phyloP scores from a whole-genome alignment of 2,329 filamentous ascomycete species.

The Tolypocladium nubicola region DNA sequence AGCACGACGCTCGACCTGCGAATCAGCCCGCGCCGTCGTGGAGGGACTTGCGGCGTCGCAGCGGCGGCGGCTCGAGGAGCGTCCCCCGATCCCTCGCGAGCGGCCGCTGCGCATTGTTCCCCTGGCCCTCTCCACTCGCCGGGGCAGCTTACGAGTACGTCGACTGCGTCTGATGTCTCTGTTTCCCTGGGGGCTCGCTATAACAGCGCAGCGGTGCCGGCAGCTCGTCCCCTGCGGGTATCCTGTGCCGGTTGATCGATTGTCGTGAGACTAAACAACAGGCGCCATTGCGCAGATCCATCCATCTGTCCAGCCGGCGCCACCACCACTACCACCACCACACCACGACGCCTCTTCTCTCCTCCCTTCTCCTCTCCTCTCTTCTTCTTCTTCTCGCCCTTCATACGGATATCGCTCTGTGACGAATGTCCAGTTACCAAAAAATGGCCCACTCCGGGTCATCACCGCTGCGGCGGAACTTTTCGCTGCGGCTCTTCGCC shows the following conservation, averaged over 20 bases:
- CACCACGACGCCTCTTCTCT: not conserved
- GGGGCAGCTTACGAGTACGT: not conserved
- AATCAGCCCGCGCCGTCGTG: not conserved
- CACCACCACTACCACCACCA: not conserved
- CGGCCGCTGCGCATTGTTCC: not conserved
- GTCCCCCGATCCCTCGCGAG: not conserved
- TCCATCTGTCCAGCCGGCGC: not conserved
- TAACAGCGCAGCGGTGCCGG: not conserved
- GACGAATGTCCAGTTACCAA: conserved; percentile 15
- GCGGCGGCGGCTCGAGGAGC: not conserved
- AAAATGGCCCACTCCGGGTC: conserved; percentile 14
- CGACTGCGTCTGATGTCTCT: not conserved
- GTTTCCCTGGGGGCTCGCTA: not conserved
- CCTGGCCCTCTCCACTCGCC: not conserved
- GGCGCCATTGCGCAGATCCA: not conserved
- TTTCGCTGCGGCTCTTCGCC: conserved; percentile 31
- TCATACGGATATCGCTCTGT: not conserved
- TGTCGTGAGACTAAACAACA: not conserved
- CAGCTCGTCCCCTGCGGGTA: not conserved
- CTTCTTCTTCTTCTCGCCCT: not conserved
- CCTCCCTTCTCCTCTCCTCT: not conserved
- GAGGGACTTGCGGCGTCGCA: not conserved
- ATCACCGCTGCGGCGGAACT: conserved; percentile 10
- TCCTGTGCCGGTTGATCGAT: not conserved
- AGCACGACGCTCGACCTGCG: not conserved